These are phyloP conservation scores for Tetraselmis striata DNA, from an alignment of 139 green algal genomes.

Conservation along the genomic window DNA sequence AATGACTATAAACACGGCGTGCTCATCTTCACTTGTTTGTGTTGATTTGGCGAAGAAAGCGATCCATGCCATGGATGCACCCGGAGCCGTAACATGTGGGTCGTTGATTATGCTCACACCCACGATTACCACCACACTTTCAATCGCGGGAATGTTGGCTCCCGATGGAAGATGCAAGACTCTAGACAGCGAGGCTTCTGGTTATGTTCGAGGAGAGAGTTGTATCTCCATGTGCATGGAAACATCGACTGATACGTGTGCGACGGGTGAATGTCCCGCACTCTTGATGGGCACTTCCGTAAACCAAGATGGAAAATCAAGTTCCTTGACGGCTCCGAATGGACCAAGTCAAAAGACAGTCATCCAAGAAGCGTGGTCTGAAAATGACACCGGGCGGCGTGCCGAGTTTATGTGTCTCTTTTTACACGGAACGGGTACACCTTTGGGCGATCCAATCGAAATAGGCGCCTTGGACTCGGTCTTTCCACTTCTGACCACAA, in stretches of 20 bases:
- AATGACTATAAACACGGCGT: not conserved
- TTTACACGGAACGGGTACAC: conserved; percentile 53
- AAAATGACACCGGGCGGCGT: no score
- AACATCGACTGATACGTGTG: not conserved
- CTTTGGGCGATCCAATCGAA: conserved; percentile 44
- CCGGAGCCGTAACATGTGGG: not conserved
- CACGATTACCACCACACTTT: not conserved
- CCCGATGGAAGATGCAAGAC: conserved; percentile 83
- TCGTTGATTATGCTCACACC: not conserved
- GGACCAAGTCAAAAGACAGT: conserved; percentile 28
- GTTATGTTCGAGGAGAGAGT: conserved; percentile 66
- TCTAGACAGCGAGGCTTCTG: conserved; percentile 67
- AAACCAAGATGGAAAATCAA: conserved; percentile 45
- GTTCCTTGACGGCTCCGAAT: conserved; percentile 39
- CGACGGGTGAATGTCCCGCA: not conserved
- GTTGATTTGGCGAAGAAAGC: not conserved
- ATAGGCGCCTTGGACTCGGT: not conserved
- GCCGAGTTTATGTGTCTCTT: no score
- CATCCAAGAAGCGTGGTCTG: conserved; percentile 26
- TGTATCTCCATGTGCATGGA: conserved; percentile 4
- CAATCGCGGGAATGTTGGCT: conserved; percentile 50
- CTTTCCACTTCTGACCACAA: no score
- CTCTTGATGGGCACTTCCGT: conserved; percentile 22
- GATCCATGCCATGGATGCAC: not conserved
- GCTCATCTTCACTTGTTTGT: conserved; percentile 1